A percentile compares a stretch with the other conserved stretches of the same genome.
phyloP scores from a whole-genome alignment of 139 green algal genomes.

The Tetratostichococcus sp. region DNA sequence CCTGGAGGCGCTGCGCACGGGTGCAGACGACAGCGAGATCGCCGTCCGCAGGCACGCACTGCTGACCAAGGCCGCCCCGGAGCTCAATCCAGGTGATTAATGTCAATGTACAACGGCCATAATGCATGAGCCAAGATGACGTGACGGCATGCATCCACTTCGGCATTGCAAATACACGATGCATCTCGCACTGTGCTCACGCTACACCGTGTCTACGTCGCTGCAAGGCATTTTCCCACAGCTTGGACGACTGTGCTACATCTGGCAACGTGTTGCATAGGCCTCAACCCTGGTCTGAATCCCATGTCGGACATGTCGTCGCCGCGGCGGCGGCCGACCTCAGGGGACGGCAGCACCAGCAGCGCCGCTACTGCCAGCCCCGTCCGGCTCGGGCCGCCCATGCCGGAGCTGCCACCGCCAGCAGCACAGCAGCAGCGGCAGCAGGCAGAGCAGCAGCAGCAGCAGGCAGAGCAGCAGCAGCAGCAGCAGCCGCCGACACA shows the following conservation, averaged over 20 bases:
- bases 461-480: not conserved
- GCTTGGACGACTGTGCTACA: no score
- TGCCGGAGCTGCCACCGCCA: no score
- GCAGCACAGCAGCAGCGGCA: not conserved
- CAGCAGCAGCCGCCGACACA: not conserved
- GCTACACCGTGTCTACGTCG: no score
- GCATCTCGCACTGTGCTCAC: no score
- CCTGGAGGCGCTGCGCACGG: not conserved
- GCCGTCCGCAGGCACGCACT: not conserved
- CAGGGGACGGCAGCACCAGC: not conserved
- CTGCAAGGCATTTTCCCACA: no score
- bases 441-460: slow-evolving; percentile 11
- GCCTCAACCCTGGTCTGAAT: not conserved
- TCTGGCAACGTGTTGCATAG: no score
- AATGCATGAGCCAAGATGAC: no score
- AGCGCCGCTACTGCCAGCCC: not conserved
- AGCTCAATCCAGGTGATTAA: not conserved
- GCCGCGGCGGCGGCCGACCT: no score
- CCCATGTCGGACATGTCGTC: not conserved
- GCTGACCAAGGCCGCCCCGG: not conserved
- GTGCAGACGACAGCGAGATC: not conserved
- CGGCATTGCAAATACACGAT: no score
- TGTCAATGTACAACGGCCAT: no score
- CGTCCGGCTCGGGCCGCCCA: no score
- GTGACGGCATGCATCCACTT: no score